Base-by-base conservation (phyloP, 495 filamentous ascomycete species). In the Aspergillus bridgeri region DNA sequence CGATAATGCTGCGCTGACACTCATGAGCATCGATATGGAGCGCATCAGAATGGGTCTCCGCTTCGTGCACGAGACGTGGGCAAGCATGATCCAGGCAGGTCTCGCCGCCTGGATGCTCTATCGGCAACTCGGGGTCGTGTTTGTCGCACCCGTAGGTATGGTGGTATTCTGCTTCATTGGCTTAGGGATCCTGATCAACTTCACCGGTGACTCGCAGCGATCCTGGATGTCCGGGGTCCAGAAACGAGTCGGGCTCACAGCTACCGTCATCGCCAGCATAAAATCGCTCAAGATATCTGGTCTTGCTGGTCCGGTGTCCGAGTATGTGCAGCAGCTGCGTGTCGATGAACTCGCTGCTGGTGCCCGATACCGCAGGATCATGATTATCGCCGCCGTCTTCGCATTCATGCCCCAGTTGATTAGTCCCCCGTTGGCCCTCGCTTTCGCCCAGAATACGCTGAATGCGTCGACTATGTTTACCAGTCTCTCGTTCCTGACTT, bases 21-120 rank as follows among this genome's bases (percentile, higher is more conserved):
- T 87, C 3, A 83, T 83, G 75, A 82, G 77, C 74, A 79, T 77
- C 7, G 81, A 83, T 54, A 68, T 81, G 15, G 78, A 81, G 48
- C 66, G 74, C 13, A 73, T 81, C 25, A 63, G 57, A 18, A 65
- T 54, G 19, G 73, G 70, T 1, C 64, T 75, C 22, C 48, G 62
- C 7, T 48, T 33, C 27, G 47, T 81, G 13, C 77, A 82, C 50
- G 77, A 81, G 23, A 58, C 75, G 15, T 82, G 79, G 80, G 81
- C 81, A 0, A 74, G 76, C 42, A 29, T 74, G 1, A 60, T 87
- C 7, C 79, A 86, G 57, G 75, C 82, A 0, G 63, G 65, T 1
- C 56, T 86, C 22, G 83, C 80, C 11, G 71, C 77, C 2, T 72
- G 63, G n/a, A 65, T 87, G 44, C 59, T 88, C 9, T 63, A 80